A percentile compares a stretch with the other conserved stretches of the same genome.
phyloP scores from a whole-genome alignment of 2,329 filamentous ascomycete species.

The Ustulina deusta region DNA sequence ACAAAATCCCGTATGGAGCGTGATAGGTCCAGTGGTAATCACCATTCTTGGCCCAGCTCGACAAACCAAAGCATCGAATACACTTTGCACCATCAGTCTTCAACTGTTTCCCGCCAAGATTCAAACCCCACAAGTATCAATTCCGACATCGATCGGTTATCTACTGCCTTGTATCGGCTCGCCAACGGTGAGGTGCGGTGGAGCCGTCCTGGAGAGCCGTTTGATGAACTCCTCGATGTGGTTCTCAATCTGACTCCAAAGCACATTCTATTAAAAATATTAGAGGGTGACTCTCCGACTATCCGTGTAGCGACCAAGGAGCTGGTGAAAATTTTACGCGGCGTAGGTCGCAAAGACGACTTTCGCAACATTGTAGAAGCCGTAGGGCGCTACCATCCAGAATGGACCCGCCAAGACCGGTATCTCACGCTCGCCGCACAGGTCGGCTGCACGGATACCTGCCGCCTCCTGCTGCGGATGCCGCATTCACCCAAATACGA shows the following conservation, averaged over 20 bases:
- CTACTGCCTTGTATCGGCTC: slow-evolving; percentile 2
- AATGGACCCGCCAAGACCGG: not conserved
- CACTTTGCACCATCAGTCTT: not conserved
- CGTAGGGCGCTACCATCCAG: not conserved
- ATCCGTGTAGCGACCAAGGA: not conserved
- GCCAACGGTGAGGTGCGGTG: not conserved
- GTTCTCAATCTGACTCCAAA: slow-evolving; percentile 11
- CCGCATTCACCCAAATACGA: not conserved
- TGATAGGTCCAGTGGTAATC: not conserved
- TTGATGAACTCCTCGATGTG: not conserved
- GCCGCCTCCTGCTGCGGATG: not conserved
- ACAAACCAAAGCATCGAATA: not conserved
- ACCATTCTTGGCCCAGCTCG: no score
- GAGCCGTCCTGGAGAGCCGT: no score
- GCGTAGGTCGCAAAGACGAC: not conserved
- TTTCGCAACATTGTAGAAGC: not conserved
- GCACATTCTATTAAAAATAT: slow-evolving; percentile 6
- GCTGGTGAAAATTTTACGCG: not conserved
- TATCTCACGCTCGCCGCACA: not conserved
- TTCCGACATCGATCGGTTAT: not conserved
- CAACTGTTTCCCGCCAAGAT: not conserved
- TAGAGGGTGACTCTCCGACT: slow-evolving; percentile 10
- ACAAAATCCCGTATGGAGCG: no score
- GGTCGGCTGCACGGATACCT: slow-evolving; percentile 10
- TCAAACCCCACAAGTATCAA: not conserved